Base-by-base conservation (phyloP, 306 rosid genomes). In the Rosa persica region DNA sequence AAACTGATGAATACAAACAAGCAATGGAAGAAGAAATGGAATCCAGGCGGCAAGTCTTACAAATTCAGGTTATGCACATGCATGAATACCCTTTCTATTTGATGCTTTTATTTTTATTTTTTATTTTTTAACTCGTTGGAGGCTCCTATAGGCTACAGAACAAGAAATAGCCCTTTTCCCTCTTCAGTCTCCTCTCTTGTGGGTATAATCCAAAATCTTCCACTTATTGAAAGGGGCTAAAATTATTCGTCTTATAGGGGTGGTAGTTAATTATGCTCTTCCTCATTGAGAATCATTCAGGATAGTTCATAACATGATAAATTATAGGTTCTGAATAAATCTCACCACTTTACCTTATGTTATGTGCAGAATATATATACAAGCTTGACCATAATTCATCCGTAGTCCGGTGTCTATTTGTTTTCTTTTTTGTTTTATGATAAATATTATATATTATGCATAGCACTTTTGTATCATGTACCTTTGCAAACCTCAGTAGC, bases 1-100 rank as follows among this genome's bases (percentile, higher is more conserved):
- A 87, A 67, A 92, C 97, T 47, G 94, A 89, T 81, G 98, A 91
- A 81, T 95, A 91, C 86, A 95, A 85, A 80, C 89, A 67, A 82
- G 97, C 93, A 52, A 79, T 80, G 39, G 98, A 93, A 78, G 97
- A 86, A 82, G 99, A 95, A 85, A 87, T 92, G 98, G 92, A 90
- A 49, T 78, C 98, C 73, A 88, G 99, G 88, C 91, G 93, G 81
- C 85, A n/a, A 72, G 92, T 86, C 80, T 74, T 95, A 81, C 89
- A 75, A 88, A 81, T 87, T 89, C 99, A 95, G 99, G 99, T 95
- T 73, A 75, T 80, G 76, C 67, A 22, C 69, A 7, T 46, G 70
- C 76, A 72, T 34, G 42, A 36, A 61, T 47, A 47, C 76, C 68
- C 71, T 39, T 46, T 16, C 8, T 55, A 52, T 10, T 43, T 43